Conservation (phyloP, 306 rosid species). For the Leucaena leucocephala region DNA sequence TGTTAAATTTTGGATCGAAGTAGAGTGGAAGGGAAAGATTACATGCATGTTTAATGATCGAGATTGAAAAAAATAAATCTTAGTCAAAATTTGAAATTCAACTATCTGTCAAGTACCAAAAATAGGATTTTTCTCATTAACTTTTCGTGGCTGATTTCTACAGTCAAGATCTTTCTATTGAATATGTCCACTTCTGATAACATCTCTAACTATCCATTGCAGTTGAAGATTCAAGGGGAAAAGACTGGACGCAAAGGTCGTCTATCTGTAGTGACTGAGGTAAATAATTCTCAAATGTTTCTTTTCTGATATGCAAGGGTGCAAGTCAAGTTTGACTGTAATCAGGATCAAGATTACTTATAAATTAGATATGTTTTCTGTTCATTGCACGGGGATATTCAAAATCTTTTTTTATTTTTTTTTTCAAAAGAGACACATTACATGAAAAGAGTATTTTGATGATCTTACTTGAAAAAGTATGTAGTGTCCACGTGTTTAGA, state of each 20-base stretch:
- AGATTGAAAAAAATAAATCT: neutral
- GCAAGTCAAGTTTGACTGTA: conserved; percentile 9
- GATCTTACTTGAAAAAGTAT: neutral
- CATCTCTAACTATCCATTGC: conserved; percentile 30
- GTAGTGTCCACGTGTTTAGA: neutral
- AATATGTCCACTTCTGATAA: conserved; percentile 35
- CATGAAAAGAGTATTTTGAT: neutral
- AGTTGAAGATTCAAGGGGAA: conserved; percentile 92
- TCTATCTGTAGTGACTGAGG: conserved; percentile 91
- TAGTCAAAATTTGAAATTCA: neutral
- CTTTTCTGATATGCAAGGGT: neutral
- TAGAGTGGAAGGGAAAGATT: neutral
- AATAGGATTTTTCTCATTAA: neutral
- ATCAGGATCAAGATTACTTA: conserved; percentile 1
- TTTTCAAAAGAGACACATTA: neutral
- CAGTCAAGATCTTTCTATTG: neutral
- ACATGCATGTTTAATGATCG: neutral
- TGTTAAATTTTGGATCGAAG: neutral
- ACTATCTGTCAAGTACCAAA: neutral
- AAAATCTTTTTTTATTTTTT: too few species aligned
- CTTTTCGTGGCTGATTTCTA: neutral
- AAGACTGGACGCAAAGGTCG: conserved; percentile 93
- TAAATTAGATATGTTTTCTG: neutral
- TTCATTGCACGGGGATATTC: neutral
- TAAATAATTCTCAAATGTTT: conserved; percentile 31